Evolutionary conservation across 1,284 basidiomycete species (phyloP), one percentile per base, ranked within the genome.

Genomic region (Heliocybe sulcata): DNA sequence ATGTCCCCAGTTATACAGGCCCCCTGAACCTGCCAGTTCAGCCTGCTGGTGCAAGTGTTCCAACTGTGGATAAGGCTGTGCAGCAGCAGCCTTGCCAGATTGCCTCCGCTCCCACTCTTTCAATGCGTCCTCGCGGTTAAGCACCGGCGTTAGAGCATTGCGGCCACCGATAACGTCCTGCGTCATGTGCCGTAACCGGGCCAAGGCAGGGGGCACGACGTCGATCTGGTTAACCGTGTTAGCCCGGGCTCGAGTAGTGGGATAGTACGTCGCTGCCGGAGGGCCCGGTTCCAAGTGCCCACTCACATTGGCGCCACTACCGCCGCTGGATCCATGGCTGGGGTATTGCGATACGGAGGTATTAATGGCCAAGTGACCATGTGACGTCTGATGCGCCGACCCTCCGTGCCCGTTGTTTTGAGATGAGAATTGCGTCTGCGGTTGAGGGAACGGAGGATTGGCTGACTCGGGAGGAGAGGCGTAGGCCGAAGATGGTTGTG

Each of bases 11-110:
- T 67, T 78, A 19, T 75, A 67, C 50, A 83, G 58, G 1, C 85
- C 83, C 33, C 80, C 77, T 0, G 80, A 71, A 20, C 83, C 81
- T 2, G 84, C 89, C 58, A 92, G 75, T 69, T 95, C 92, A 1
- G 92, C 94, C 67, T 96, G 94, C 67, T 96, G 92, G 63, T 95
- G 92, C 56, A 97, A 69, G 67, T 82, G 90, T 67, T 95, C 92
- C 52, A 96, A 76, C 67, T 94, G 92, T 6, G 90, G 90, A 64
- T 94, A 93, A 23, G 87, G 83, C 63, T 87, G 82, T 19, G 83
- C 76, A 27, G 82, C 78, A 9, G 75, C 68, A 0, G 77, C 74
- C 65, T 89, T 88, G 11, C 85, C 87, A 14, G 82, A 69, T 67
- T 90, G 85, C 60, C 92, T 72, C 62, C 90, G 72, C 72, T 94